Base-by-base conservation (phyloP, 1,284 basidiomycete species). In the Microbotryomycetes sp. region DNA sequence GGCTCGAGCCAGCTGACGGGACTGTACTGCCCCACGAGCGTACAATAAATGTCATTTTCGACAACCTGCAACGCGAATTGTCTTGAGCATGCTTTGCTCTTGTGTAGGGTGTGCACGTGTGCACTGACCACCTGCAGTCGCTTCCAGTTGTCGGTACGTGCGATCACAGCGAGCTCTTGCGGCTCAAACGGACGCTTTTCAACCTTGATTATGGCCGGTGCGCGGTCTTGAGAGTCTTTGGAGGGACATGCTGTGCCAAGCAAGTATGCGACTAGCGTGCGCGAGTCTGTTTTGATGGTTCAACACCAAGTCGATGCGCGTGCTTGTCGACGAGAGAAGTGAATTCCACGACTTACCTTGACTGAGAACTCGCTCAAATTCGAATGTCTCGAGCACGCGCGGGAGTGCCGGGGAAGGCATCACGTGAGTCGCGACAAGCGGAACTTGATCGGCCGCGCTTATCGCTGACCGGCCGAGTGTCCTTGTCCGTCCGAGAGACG, bases 181-280 rank as follows among this genome's bases (percentile, higher is more conserved):
- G 76, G 63, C 2, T 79, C 74, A 35, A 87, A 76, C 0, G 80
- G 76, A 0, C 81, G 82, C 68, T 82, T 82, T 68, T 85, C 82
- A 31, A 86, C 72, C 41, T 83, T 81, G 16, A 87, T 67, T 56
- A 88, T 84, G 0, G 83, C 81, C 2, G 76, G 76, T 4, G 71
- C 65, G 26, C 64, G 67, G 15, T 73, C 61, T 18, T 68, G 59
- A 4, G 70, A 79, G 29, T 71, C 59, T 24, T 71, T 66, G 6
- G 50, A 28, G 13, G 64, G 64, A 7, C 73, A 71, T 2, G 80
- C 73, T 2, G 68, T 78, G 15, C 81, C 80, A 0, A 81, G 77
- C 16, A 81, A 72, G 64, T 74, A 80, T 49, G 80, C 73, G 2
- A 78, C 78, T 18, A 81, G 78, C 4, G 78, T 76, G 11, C 76